Percentiles rank a stretch among this genome's conserved stretches.
phyloP scores from a whole-genome alignment of 495 filamentous ascomycete species.

The Oidiodendron maius region DNA sequence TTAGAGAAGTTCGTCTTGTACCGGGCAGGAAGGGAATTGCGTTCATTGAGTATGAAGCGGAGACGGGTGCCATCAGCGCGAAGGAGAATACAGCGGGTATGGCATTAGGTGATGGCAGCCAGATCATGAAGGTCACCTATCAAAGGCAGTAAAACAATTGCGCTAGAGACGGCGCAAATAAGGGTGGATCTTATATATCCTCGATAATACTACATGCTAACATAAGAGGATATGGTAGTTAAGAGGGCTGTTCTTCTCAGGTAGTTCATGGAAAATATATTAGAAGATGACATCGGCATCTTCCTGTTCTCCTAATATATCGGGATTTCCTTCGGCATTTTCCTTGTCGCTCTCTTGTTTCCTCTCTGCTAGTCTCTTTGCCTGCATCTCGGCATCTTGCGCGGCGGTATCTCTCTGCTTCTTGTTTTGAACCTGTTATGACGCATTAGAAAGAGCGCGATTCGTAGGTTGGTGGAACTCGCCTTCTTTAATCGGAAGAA shows the following conservation, averaged over 20 bases:
- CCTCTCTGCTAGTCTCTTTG: conserved; percentile 41
- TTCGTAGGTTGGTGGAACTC: conserved; percentile 9
- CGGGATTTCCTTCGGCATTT: conserved; percentile 41
- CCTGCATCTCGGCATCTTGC: conserved; percentile 66
- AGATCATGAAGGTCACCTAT: conserved; percentile 76
- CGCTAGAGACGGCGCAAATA: conserved; percentile 2
- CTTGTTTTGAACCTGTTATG: conserved; percentile 65
- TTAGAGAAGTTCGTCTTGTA: conserved; percentile 85
- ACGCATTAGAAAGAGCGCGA: conserved; percentile 2
- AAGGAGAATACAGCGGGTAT: conserved; percentile 95
- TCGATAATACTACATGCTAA: conserved; percentile 20
- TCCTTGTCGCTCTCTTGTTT: conserved; percentile 31
- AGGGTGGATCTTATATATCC: conserved; percentile 11
- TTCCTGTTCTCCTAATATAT: conserved; percentile 73
- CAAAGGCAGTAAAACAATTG: conserved; percentile 63
- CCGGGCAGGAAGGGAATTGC: conserved; percentile 85
- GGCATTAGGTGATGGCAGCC: conserved; percentile 63
- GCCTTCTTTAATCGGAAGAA: conserved; percentile 98
- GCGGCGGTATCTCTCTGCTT: conserved; percentile 80
- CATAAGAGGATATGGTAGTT: too few relatives aligned
- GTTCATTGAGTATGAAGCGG: conserved; percentile 92
- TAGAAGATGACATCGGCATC: conserved; percentile 97
- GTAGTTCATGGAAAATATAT: too few relatives aligned
- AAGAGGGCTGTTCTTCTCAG: too few relatives aligned
- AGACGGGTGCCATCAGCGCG: conserved; percentile 83